Percentiles rank a stretch among this genome's conserved stretches.
Evolutionary conservation across 1,139 yeast species (phyloP).

Genomic region (Yamadazyma siamensis): DNA sequence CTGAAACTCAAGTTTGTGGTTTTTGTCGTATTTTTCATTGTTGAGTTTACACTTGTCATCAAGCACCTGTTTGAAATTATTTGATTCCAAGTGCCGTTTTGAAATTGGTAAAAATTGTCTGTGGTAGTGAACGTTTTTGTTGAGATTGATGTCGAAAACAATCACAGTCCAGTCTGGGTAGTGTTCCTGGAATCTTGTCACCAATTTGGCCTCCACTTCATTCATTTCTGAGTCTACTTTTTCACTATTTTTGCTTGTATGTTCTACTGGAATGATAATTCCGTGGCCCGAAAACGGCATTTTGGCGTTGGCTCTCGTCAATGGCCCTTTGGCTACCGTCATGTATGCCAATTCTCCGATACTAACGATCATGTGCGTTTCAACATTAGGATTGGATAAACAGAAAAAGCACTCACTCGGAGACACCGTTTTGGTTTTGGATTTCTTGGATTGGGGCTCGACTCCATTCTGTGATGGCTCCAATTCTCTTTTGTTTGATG

Average conservation of each 20-base stretch:
- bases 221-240: conserved; percentile 24
- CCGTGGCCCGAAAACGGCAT: conserved; percentile 77
- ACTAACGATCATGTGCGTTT: conserved; percentile 76
- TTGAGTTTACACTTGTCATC: conserved; percentile 43
- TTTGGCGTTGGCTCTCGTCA: conserved; percentile 46
- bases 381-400: conserved; percentile 73
- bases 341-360: conserved; percentile 66
- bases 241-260: conserved; percentile 46
- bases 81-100: conserved; percentile 24
- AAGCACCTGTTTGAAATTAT: conserved; percentile 32
- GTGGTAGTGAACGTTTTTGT: conserved; percentile 60
- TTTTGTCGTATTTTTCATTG: conserved; percentile 44
- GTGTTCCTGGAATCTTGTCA: conserved; percentile 37
- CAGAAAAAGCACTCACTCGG: conserved; percentile 79
- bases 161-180: conserved; percentile 43
- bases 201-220: conserved; percentile 43
- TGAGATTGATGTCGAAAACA: conserved; percentile 59
- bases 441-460: conserved; percentile 16
- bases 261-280: conserved; percentile 78
- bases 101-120: conserved; percentile 63
- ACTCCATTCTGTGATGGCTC: not conserved
- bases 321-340: conserved; percentile 86
- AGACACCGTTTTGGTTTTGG: conserved; percentile 40
- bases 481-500: conserved; percentile 11
- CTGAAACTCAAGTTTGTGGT: conserved; percentile 41